A percentile compares a stretch with the other conserved stretches of the same genome.
Conservation (phyloP, 2,329 filamentous ascomycete species). For the Tetracladium maxilliforme region DNA sequence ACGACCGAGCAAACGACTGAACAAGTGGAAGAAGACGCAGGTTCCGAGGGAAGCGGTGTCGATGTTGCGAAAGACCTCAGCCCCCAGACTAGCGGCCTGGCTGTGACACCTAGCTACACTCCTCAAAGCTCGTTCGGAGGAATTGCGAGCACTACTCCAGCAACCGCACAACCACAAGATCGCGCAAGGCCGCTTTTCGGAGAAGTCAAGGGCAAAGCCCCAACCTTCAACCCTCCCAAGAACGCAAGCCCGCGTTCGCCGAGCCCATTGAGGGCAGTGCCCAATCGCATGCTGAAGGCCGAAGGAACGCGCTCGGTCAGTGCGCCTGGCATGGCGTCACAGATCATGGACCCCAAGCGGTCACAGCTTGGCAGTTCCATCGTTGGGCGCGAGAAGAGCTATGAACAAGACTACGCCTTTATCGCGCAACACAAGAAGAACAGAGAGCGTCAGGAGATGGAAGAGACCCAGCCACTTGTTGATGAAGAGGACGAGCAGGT, state of each 20-base stretch:
- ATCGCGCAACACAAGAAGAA: slow-evolving; percentile 11
- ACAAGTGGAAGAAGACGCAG: slow-evolving; percentile 24
- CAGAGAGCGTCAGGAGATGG: slow-evolving; percentile 32
- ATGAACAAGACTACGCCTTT: slow-evolving; percentile 19
- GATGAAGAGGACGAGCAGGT: slow-evolving; percentile 59
- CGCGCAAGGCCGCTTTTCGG: slow-evolving; percentile 33
- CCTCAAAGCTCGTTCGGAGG: slow-evolving; percentile 45
- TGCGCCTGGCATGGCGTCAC: slow-evolving; percentile 42
- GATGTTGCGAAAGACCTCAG: slow-evolving; percentile 51
- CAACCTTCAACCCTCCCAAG: slow-evolving; percentile 30
- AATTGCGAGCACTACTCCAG: too few relatives aligned
- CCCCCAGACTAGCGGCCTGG: slow-evolving; percentile 27
- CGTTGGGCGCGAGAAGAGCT: too few relatives aligned
- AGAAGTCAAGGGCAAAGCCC: slow-evolving; percentile 32
- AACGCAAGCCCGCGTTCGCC: slow-evolving; percentile 55
- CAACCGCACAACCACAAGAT: too few relatives aligned
- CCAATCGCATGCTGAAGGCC: slow-evolving; percentile 29
- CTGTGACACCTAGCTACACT: slow-evolving; percentile 33
- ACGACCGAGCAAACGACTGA: too few relatives aligned
- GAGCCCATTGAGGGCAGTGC: slow-evolving; percentile 51
- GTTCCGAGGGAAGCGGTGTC: slow-evolving; percentile 42
- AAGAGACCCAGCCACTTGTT: slow-evolving; percentile 39
- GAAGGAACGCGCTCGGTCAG: slow-evolving; percentile 43
- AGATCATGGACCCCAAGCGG: too few relatives aligned
- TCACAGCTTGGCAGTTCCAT: slow-evolving; percentile 22